These are phyloP conservation scores for Dalbergia cultrata DNA, from an alignment of 306 rosid genomes.

Conservation along the genomic window DNA sequence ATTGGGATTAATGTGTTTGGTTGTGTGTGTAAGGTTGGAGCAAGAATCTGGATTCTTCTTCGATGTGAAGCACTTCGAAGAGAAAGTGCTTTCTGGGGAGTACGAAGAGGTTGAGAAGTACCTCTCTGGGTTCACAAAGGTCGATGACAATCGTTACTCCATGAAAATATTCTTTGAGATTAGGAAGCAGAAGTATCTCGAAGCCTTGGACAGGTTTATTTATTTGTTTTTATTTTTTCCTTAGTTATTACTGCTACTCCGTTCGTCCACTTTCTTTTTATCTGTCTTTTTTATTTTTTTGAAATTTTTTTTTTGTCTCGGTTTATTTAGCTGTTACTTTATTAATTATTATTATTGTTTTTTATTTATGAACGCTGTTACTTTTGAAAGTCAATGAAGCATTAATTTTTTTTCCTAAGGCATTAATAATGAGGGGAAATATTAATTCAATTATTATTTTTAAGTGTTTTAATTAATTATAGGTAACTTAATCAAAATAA, in stretches of 20 bases:
- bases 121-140: conserved; percentile 70
- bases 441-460: no score
- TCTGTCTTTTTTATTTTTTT: no score
- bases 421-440: neutral
- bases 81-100: conserved; percentile 68
- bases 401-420: neutral
- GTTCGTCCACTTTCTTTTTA: no score
- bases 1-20: neutral
- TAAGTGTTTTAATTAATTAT: no score
- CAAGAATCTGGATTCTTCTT: conserved; percentile 78
- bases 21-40: conserved; percentile 63
- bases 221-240: no score
- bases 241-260: no score
- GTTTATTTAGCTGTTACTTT: no score
- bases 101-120: conserved; percentile 88
- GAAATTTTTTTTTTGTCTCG: no score
- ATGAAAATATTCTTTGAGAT: conserved; percentile 79
- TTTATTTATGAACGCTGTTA: no score
- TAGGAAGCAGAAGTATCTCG: conserved; percentile 86
- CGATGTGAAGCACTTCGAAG: conserved; percentile 81
- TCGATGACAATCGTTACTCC: conserved; percentile 74
- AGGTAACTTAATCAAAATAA: neutral
- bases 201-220: conserved; percentile 81
- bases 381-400: neutral
- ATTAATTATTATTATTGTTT: no score